These are phyloP conservation scores for Maudiozyma pseudohumilis DNA, from an alignment of 805 yeast species.

Conservation along the genomic window DNA sequence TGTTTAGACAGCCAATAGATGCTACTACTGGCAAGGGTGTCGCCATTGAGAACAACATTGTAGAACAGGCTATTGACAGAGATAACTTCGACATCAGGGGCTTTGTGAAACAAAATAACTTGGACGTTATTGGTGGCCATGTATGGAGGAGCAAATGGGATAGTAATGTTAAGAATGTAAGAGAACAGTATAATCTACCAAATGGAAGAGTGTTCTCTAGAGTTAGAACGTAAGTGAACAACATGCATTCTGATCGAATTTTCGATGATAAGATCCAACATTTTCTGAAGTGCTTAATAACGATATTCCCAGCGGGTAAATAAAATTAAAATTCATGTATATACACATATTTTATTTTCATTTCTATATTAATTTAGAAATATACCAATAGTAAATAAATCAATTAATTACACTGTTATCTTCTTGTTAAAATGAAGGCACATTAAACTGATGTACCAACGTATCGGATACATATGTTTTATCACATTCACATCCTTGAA, in stretches of 20 bases:
- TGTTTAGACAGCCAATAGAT: constrained; percentile 53
- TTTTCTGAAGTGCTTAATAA: neutral
- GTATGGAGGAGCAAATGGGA: constrained; percentile 85
- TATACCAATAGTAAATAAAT: too few relatives aligned
- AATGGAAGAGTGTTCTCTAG: constrained; percentile 66
- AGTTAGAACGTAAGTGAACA: constrained; percentile 32
- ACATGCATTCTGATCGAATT: too few relatives aligned
- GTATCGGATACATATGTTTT: too few relatives aligned
- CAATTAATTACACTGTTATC: too few relatives aligned
- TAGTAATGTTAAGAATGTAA: constrained; percentile 53
- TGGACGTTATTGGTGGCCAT: constrained; percentile 84
- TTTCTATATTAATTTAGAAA: neutral
- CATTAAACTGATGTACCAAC: too few relatives aligned
- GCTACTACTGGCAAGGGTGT: constrained; percentile 1
- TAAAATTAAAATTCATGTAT: constrained; percentile 1
- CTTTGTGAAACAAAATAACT: constrained; percentile 45
- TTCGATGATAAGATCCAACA: too few relatives aligned
- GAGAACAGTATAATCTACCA: constrained; percentile 64
- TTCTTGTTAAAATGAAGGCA: too few relatives aligned
- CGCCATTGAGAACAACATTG: neutral
- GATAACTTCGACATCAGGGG: constrained; percentile 61
- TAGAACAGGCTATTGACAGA: constrained; percentile 21
- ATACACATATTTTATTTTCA: neutral
- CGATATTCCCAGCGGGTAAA: neutral
- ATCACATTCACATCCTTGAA: too few relatives aligned